phyloP scores from a whole-genome alignment of 78 protist genomes.

The Pigoraptor vietnamica region DNA sequence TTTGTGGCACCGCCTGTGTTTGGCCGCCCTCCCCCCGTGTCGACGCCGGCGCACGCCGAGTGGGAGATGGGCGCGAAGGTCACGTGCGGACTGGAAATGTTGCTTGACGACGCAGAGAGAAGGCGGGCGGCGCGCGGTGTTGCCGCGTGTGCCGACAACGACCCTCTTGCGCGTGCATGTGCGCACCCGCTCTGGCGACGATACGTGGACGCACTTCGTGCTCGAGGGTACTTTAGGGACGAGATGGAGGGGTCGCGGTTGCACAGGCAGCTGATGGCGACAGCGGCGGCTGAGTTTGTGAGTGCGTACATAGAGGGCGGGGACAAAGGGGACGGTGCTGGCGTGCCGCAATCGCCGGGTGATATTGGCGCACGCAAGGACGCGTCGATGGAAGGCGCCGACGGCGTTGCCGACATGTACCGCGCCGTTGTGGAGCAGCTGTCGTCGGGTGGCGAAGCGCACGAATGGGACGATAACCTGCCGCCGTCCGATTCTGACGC shows the following conservation, averaged over 20 bases:
- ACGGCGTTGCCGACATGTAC: neutral
- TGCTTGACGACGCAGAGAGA: neutral
- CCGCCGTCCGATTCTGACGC: neutral
- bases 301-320: neutral
- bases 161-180: neutral
- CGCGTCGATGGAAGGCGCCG: neutral
- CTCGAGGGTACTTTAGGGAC: neutral
- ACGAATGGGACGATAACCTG: too few relatives aligned
- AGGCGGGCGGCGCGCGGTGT: neutral
- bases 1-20: neutral
- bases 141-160: neutral
- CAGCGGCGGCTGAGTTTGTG: neutral
- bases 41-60: neutral
- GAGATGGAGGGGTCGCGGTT: neutral
- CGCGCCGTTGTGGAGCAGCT: too few relatives aligned
- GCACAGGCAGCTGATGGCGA: neutral
- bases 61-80: neutral
- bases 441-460: too few relatives aligned
- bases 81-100: neutral
- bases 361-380: neutral
- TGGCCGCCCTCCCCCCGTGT: neutral
- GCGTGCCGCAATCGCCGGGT: neutral
- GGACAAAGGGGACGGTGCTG: neutral
- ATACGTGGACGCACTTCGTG: neutral
- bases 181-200: neutral